Evolutionary conservation across 768 basidiomycete species (phyloP).

Genomic region (Tylopilus subfusipes): DNA sequence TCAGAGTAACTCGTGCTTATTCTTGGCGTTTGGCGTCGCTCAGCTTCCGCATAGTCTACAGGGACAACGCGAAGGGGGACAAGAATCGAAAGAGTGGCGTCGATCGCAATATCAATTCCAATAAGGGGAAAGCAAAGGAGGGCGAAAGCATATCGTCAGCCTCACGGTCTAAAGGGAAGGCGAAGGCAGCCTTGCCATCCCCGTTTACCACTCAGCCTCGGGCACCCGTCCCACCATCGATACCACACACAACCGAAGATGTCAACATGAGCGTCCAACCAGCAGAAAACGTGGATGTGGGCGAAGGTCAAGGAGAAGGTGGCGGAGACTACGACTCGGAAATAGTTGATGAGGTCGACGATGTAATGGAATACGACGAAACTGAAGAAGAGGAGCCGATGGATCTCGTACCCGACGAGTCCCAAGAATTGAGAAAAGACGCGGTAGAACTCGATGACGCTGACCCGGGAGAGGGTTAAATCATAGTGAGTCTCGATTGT

Average conservation of each 20-base stretch:
- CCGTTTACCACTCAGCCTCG: conserved; percentile 32
- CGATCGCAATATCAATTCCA: conserved; percentile 24
- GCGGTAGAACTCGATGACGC: conserved; percentile 35
- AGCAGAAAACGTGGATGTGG: conserved; percentile 30
- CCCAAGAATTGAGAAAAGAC: conserved; percentile 42
- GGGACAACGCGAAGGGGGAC: conserved; percentile 58
- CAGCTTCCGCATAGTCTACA: conserved; percentile 48
- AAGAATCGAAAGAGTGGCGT: conserved; percentile 40
- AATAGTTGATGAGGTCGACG: conserved; percentile 26
- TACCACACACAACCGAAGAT: conserved; percentile 25
- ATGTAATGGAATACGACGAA: conserved; percentile 29
- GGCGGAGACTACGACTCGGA: conserved; percentile 25
- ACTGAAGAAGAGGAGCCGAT: conserved; percentile 40
- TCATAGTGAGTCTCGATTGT: neutral
- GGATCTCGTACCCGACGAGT: conserved; percentile 43
- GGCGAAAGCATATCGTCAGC: conserved; percentile 32
- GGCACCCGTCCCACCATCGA: conserved; percentile 26
- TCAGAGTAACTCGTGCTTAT: conserved; percentile 38
- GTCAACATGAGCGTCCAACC: conserved; percentile 20
- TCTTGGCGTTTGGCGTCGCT: neutral
- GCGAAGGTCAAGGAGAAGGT: conserved; percentile 35
- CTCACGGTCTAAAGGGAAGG: conserved; percentile 30
- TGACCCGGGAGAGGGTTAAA: conserved; percentile 12
- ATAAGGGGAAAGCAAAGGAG: conserved; percentile 32
- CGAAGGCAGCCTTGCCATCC: conserved; percentile 24